Conservation (phyloP, 2,329 filamentous ascomycete genomes). For the Aspergillus uvarum region DNA sequence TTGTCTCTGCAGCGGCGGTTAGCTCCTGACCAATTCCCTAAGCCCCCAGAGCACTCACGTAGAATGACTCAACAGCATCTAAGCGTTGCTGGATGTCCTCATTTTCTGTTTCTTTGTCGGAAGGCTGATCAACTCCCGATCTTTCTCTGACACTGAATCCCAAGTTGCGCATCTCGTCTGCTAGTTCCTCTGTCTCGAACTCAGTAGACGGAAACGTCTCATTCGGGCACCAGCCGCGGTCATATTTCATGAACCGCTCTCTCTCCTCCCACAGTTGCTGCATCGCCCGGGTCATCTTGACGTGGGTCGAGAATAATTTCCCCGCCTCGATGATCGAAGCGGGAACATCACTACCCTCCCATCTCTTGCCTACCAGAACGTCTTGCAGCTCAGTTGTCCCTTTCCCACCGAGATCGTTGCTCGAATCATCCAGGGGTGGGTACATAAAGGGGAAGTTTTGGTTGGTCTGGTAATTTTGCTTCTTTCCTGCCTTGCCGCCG, state of each 20-base stretch:
- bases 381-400: conserved; percentile 79
- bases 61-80: conserved; percentile 75
- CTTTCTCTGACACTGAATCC: conserved; percentile 20
- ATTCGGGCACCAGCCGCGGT: conserved; percentile 76
- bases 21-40: neutral
- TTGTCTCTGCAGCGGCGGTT: conserved; percentile 55
- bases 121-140: conserved; percentile 13
- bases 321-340: conserved; percentile 94
- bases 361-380: conserved; percentile 74
- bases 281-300: conserved; percentile 87
- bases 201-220: conserved; percentile 37
- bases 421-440: conserved; percentile 82
- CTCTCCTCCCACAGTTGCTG: conserved; percentile 93
- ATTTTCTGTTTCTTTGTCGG: conserved; percentile 35
- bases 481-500: conserved; percentile 90
- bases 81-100: conserved; percentile 56
- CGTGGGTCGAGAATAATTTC: conserved; percentile 82
- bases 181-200: conserved; percentile 46
- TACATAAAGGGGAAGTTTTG: conserved; percentile 99
- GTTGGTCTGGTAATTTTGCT: conserved; percentile 99
- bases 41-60: conserved; percentile 58
- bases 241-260: conserved; percentile 85
- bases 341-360: conserved; percentile 90
- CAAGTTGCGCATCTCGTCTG: conserved; percentile 28
- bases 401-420: conserved; percentile 88